A percentile compares a stretch with the other conserved stretches of the same genome.
Conservation (phyloP, 139 green algal species). For the Auxenochlorella protothecoides region DNA sequence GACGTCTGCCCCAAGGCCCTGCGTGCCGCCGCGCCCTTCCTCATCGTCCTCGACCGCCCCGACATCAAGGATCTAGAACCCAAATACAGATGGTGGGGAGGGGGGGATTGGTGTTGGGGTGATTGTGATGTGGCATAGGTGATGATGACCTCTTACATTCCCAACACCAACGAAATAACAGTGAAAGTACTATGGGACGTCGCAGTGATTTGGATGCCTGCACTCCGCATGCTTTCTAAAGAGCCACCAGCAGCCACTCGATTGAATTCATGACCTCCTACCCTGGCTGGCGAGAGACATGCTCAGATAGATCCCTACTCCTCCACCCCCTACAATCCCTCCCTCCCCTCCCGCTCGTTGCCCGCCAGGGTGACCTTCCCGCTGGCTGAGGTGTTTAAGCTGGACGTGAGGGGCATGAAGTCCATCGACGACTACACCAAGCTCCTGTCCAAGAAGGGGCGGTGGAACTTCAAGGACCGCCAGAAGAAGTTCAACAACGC, state of each 20-base stretch:
- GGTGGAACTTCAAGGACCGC: constrained; percentile 33
- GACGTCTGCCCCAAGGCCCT: constrained; percentile 14
- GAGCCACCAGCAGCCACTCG: too few relatives aligned
- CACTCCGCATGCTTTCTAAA: too few relatives aligned
- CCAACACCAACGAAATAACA: not conserved
- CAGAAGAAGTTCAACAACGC: constrained; percentile 22
- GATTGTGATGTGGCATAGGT: too few relatives aligned
- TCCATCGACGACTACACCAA: constrained; percentile 26
- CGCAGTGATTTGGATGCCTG: not conserved
- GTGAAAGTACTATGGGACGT: not conserved
- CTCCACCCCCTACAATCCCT: not conserved
- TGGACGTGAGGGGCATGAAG: constrained; percentile 24
- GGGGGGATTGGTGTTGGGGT: too few relatives aligned
- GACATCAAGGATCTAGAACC: not conserved
- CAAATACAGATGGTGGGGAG: constrained; percentile 20
- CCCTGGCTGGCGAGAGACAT: not conserved
- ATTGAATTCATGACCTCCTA: too few relatives aligned
- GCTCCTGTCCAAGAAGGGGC: constrained; percentile 18
- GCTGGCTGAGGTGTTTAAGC: constrained; percentile 26
- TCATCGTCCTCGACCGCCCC: constrained; percentile 19
- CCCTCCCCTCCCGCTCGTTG: not conserved
- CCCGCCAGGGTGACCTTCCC: constrained; percentile 11
- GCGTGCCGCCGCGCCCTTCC: constrained; percentile 15
- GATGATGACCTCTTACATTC: too few relatives aligned
- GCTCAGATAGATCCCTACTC: not conserved